A percentile compares a stretch with the other conserved stretches of the same genome.
These are phyloP conservation scores for Aspergillus cristatus DNA, from an alignment of 495 filamentous ascomycete genomes.

Conservation along the genomic window DNA sequence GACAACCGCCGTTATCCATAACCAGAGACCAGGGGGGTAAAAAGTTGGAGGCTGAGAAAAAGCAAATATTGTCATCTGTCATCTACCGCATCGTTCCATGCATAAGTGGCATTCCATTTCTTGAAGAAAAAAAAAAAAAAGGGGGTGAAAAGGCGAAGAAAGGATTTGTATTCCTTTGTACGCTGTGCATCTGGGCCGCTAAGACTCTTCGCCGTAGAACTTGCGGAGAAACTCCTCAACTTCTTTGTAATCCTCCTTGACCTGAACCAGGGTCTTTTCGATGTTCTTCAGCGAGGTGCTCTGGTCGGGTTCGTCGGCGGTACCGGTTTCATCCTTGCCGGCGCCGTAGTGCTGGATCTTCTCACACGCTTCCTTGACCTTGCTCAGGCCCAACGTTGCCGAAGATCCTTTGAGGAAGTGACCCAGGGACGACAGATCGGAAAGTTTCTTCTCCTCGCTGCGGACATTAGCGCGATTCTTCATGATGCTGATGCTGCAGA, in stretches of 20 bases:
- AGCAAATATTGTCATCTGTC: too few relatives aligned
- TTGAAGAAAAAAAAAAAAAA: background rate
- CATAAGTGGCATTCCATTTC: too few relatives aligned
- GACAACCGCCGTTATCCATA: too few relatives aligned
- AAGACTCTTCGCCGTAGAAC: slow-evolving; percentile 53
- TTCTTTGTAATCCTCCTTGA: slow-evolving; percentile 69
- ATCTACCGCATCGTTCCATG: too few relatives aligned
- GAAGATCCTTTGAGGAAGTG: slow-evolving; percentile 99
- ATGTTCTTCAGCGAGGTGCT: slow-evolving; percentile 58
- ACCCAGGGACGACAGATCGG: slow-evolving; percentile 67
- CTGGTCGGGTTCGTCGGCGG: slow-evolving; percentile 49
- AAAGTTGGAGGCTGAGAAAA: too few relatives aligned
- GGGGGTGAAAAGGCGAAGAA: background rate
- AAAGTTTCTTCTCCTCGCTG: slow-evolving; percentile 58
- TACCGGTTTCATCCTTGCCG: slow-evolving; percentile 68
- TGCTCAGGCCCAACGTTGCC: slow-evolving; percentile 83
- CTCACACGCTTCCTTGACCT: slow-evolving; percentile 89
- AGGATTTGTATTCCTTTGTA: too few relatives aligned
- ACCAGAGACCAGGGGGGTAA: too few relatives aligned
- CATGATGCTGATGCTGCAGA: too few relatives aligned
- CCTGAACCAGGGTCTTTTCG: slow-evolving; percentile 54
- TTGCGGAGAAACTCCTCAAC: slow-evolving; percentile 60
- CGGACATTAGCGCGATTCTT: slow-evolving; percentile 3
- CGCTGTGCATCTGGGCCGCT: too few relatives aligned
- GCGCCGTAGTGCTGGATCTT: slow-evolving; percentile 92